Evolutionary conservation across 441 rosid genomes (phyloP).

Genomic region (Lepidium campestre): DNA sequence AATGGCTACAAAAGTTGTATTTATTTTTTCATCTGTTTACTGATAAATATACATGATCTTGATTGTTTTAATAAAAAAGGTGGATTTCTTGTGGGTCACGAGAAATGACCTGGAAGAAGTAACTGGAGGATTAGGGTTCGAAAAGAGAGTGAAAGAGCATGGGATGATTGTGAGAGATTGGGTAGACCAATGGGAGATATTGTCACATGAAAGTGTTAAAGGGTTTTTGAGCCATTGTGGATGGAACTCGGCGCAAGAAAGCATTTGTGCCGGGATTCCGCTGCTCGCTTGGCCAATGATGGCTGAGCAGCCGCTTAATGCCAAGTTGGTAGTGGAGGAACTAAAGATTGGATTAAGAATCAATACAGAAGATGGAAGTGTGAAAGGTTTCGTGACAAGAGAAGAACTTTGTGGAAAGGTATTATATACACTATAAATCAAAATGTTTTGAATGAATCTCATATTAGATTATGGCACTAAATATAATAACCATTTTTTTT

Average conservation of each 20-base stretch:
- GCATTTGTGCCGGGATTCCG: slow-evolving; percentile 54
- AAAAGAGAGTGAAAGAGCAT: slow-evolving; percentile 34
- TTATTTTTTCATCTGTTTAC: background rate
- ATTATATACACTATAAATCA: background rate
- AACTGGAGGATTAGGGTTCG: slow-evolving; percentile 27
- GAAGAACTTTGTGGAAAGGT: slow-evolving; percentile 35
- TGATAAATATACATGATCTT: background rate
- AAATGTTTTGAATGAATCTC: background rate
- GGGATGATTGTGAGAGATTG: slow-evolving; percentile 57
- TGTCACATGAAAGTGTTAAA: slow-evolving; percentile 41
- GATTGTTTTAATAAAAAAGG: slow-evolving; percentile 1
- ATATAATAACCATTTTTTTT: background rate
- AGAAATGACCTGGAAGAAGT: slow-evolving; percentile 29
- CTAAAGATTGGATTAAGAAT: slow-evolving; percentile 53
- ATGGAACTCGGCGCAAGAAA: slow-evolving; percentile 68
- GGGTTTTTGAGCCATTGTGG: slow-evolving; percentile 79
- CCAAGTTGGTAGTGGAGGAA: slow-evolving; percentile 60
- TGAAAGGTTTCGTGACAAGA: slow-evolving; percentile 41
- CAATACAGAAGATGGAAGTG: slow-evolving; percentile 36
- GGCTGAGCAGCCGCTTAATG: slow-evolving; percentile 66
- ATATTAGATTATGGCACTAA: background rate
- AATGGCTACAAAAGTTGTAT: background rate
- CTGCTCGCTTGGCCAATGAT: slow-evolving; percentile 67
- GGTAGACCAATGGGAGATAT: slow-evolving; percentile 59
- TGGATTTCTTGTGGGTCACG: slow-evolving; percentile 54